phyloP scores from a whole-genome alignment of 345 rosid species.

The Lepidium africanum region DNA sequence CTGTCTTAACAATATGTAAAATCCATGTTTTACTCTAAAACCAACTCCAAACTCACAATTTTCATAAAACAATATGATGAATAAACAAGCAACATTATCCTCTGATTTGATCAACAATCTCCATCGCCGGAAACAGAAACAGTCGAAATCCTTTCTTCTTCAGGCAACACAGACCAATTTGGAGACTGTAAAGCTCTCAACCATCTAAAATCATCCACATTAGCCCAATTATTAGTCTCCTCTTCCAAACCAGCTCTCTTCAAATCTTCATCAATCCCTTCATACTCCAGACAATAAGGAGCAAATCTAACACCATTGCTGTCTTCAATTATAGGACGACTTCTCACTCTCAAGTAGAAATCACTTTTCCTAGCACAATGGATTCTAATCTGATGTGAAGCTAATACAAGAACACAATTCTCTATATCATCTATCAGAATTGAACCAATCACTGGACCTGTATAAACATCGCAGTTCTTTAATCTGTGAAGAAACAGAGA shows the following conservation, averaged over 20 bases:
- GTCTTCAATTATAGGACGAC: conserved; percentile 86
- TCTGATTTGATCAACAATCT: conserved; percentile 5
- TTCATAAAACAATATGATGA: too few relatives aligned
- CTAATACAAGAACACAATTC: conserved; percentile 51
- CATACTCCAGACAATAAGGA: conserved; percentile 66
- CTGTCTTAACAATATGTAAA: too few relatives aligned
- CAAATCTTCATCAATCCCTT: conserved; percentile 67
- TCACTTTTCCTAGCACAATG: conserved; percentile 54
- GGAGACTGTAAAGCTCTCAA: conserved; percentile 73
- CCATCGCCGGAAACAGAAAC: conserved; percentile 25
- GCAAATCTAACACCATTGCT: conserved; percentile 54
- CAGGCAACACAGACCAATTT: conserved; percentile 69
- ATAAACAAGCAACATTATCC: too few relatives aligned
- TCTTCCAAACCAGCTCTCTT: conserved; percentile 47
- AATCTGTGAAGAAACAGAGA: conserved; percentile 55
- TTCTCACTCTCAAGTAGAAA: conserved; percentile 79
- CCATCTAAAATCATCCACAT: conserved; percentile 93
- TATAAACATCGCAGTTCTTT: conserved; percentile 45
- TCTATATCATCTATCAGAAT: conserved; percentile 73
- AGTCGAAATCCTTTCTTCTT: conserved; percentile 38
- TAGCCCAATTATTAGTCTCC: conserved; percentile 63
- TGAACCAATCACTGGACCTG: conserved; percentile 75
- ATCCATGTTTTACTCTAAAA: too few relatives aligned
- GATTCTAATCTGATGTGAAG: conserved; percentile 85
- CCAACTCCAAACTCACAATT: too few relatives aligned